These are phyloP conservation scores for Withania somnifera DNA, from an alignment of 305 asterid genomes.

Conservation along the genomic window DNA sequence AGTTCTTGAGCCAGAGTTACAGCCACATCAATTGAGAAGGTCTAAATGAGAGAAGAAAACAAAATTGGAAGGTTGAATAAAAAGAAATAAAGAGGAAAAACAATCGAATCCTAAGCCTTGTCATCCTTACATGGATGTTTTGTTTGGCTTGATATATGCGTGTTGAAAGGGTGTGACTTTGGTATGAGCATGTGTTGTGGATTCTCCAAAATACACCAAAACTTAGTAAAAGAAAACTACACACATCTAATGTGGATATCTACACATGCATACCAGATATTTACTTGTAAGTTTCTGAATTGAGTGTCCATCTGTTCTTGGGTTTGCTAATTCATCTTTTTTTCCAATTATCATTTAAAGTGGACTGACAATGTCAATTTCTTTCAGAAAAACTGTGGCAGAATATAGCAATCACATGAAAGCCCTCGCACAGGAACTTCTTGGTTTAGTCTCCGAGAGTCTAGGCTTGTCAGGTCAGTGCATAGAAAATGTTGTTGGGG, in stretches of 20 bases:
- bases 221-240: neutral
- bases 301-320: neutral
- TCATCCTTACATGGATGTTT: neutral
- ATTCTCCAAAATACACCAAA: neutral
- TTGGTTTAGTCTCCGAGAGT: slow-evolving; percentile 59
- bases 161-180: neutral
- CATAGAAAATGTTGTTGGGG: slow-evolving; percentile 59
- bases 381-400: slow-evolving; percentile 45
- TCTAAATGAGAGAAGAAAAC: neutral
- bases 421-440: slow-evolving; percentile 49
- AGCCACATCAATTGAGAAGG: neutral
- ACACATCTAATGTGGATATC: neutral
- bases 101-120: neutral
- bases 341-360: neutral
- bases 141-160: neutral
- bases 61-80: neutral
- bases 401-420: slow-evolving; percentile 60
- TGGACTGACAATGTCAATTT: slow-evolving; percentile 6
- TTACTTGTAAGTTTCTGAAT: neutral
- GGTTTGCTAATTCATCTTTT: neutral
- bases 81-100: neutral
- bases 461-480: slow-evolving; percentile 45
- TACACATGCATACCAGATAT: neutral
- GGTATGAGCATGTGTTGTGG: neutral
- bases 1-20: neutral